These are phyloP conservation scores for Emergomyces pasteurianus DNA, from an alignment of 2,329 filamentous ascomycete species.

Conservation along the genomic window DNA sequence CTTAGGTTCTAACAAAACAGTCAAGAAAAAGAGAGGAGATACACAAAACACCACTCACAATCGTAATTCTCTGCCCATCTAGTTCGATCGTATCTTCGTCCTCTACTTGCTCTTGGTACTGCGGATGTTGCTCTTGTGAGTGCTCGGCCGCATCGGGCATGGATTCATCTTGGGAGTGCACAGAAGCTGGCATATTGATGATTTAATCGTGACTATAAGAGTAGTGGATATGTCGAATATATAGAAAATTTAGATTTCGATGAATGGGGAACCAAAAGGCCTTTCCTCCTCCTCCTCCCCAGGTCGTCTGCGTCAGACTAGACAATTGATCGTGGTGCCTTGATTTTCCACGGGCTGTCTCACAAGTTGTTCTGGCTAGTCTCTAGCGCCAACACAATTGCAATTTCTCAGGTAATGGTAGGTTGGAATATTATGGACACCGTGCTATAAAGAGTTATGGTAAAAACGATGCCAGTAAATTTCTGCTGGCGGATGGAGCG, in stretches of 20 bases:
- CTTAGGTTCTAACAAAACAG: background rate
- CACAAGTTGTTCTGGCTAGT: background rate
- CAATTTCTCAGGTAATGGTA: background rate
- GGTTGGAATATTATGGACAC: background rate
- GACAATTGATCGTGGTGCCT: background rate
- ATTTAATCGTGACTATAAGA: background rate
- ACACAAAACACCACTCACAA: constrained; percentile 34
- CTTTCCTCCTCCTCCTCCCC: background rate
- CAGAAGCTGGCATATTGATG: constrained; percentile 25
- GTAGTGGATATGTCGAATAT: background rate
- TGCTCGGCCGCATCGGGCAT: constrained; percentile 26
- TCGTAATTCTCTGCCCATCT: constrained; percentile 46
- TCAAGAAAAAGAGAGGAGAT: background rate
- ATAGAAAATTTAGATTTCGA: background rate
- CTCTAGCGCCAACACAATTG: background rate
- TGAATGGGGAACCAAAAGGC: background rate
- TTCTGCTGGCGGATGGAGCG: background rate
- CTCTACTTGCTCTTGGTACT: constrained; percentile 35
- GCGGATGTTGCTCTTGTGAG: constrained; percentile 10
- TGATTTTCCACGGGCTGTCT: background rate
- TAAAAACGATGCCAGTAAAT: background rate
- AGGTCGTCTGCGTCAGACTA: background rate
- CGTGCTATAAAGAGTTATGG: background rate
- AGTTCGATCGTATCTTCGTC: constrained; percentile 31
- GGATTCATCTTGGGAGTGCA: constrained; percentile 31